A percentile compares a stretch with the other conserved stretches of the same genome.
These are phyloP conservation scores for Reutealis trisperma DNA, from an alignment of 345 rosid species.

Conservation along the genomic window DNA sequence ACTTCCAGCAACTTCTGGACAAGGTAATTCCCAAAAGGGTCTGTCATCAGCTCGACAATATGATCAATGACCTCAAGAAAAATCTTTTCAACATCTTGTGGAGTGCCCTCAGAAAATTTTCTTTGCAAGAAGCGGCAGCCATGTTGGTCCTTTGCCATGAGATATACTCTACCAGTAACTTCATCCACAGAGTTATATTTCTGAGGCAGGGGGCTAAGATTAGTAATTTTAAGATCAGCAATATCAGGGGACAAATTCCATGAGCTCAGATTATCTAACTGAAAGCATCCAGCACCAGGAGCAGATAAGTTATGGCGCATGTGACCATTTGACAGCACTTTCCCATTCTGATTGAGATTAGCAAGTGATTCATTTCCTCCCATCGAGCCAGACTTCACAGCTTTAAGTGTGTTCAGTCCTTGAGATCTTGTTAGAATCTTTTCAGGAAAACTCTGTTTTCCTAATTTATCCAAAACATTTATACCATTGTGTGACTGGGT, in stretches of 20 bases:
- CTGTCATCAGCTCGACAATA: conserved; percentile 68
- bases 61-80: conserved; percentile 64
- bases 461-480: conserved; percentile 40
- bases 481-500: conserved; percentile 30
- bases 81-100: conserved; percentile 58
- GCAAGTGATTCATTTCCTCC: conserved; percentile 42
- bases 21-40: conserved; percentile 77
- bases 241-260: conserved; percentile 37
- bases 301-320: conserved; percentile 32
- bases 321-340: conserved; percentile 45
- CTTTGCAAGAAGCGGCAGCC: conserved; percentile 77
- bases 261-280: conserved; percentile 36
- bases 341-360: conserved; percentile 42
- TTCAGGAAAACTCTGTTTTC: conserved; percentile 52
- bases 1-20: conserved; percentile 80
- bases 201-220: conserved; percentile 46
- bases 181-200: conserved; percentile 56
- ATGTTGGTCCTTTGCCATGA: conserved; percentile 73
- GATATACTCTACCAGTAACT: conserved; percentile 52
- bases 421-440: conserved; percentile 66
- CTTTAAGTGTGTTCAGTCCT: conserved; percentile 47
- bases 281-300: conserved; percentile 38
- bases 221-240: conserved; percentile 33
- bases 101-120: conserved; percentile 58
- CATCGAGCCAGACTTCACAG: conserved; percentile 48